These are phyloP conservation scores for Dalbergia oliveri DNA, from an alignment of 306 rosid genomes.

Conservation along the genomic window DNA sequence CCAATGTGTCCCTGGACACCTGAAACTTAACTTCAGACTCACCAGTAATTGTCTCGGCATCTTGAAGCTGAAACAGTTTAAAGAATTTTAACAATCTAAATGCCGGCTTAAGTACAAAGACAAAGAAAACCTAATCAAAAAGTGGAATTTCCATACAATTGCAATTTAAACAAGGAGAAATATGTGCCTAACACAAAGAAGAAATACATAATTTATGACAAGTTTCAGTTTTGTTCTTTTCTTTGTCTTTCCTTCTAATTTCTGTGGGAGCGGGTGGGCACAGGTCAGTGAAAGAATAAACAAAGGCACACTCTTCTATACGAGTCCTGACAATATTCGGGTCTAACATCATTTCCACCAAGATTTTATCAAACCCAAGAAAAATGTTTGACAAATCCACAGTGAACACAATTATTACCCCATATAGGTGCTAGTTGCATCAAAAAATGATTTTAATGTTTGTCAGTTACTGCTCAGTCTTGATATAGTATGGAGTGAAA, in stretches of 20 bases:
- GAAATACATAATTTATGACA: not conserved
- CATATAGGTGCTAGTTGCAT: not conserved
- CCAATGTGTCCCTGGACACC: conserved; percentile 89
- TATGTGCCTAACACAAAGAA: not conserved
- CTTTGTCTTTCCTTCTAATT: conserved; percentile 5
- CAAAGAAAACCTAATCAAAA: conserved; percentile 28
- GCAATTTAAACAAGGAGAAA: conserved; percentile 18
- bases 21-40: conserved; percentile 94
- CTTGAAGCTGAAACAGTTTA: conserved; percentile 77
- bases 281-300: not conserved
- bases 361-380: conserved; percentile 5
- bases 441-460: conserved; percentile 31
- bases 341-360: conserved; percentile 20
- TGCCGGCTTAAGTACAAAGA: conserved; percentile 19
- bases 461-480: conserved; percentile 10
- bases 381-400: conserved; percentile 3
- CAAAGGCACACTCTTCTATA: too few relatives aligned
- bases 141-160: conserved; percentile 2
- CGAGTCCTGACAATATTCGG: not conserved
- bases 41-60: conserved; percentile 78
- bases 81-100: conserved; percentile 36
- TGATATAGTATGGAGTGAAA: conserved; percentile 14
- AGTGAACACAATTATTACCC: conserved; percentile 1
- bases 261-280: not conserved
- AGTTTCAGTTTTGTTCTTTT: not conserved